Percentiles rank a stretch among this genome's conserved stretches.
These are phyloP conservation scores for Magnaporthiopsis rhizophila DNA, from an alignment of 2,329 filamentous ascomycete species.

Conservation along the genomic window DNA sequence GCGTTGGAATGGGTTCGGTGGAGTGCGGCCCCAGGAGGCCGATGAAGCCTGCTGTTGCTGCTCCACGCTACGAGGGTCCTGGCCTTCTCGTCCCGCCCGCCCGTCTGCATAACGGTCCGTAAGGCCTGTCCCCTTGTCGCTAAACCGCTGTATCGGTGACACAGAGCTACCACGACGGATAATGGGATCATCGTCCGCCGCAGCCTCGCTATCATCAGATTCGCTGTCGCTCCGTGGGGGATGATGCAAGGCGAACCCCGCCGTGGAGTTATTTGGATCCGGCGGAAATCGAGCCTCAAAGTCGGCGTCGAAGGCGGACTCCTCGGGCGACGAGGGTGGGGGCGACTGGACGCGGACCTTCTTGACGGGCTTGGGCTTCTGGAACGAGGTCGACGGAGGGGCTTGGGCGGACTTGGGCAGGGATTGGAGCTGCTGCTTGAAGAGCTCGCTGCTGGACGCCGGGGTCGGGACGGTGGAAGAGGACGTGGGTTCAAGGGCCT, in stretches of 20 bases:
- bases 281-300: slow-evolving; percentile 22
- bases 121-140: too few relatives aligned
- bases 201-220: slow-evolving; percentile 19
- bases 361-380: slow-evolving; percentile 49
- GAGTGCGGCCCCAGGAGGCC: slow-evolving; percentile 14
- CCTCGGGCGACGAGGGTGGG: slow-evolving; percentile 51
- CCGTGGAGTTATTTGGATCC: neutral
- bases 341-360: slow-evolving; percentile 61
- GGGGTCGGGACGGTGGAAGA: slow-evolving; percentile 1
- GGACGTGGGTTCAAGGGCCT: slow-evolving; percentile 11
- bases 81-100: slow-evolving; percentile 10
- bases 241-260: too few relatives aligned
- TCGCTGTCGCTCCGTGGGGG: slow-evolving; percentile 10
- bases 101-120: too few relatives aligned
- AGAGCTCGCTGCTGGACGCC: slow-evolving; percentile 18
- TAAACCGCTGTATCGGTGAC: too few relatives aligned
- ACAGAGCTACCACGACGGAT: too few relatives aligned
- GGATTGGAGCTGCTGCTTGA: slow-evolving; percentile 22
- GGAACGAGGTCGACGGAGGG: slow-evolving; percentile 25
- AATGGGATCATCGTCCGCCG: slow-evolving; percentile 24
- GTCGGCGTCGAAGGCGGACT: slow-evolving; percentile 31
- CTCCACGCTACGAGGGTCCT: neutral
- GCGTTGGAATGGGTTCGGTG: slow-evolving; percentile 49
- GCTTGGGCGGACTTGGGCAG: slow-evolving; percentile 23
- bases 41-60: too few relatives aligned